Conservation (phyloP, 805 yeast genomes). For the Hanseniaspora vineae region DNA sequence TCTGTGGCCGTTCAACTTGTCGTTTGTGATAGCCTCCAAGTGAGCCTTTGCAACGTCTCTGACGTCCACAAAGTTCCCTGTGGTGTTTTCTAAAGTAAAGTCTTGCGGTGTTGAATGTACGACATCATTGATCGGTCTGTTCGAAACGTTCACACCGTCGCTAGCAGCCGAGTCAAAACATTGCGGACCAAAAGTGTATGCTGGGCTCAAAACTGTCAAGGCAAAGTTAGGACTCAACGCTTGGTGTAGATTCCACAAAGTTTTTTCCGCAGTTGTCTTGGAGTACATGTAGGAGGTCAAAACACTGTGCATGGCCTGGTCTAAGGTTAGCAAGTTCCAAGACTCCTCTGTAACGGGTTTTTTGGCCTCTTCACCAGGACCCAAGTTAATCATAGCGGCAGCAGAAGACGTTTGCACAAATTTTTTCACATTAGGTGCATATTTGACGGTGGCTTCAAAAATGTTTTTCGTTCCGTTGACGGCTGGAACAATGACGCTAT, state of each 20-base stretch:
- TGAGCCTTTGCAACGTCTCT: neutral
- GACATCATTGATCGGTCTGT: conserved; percentile 20
- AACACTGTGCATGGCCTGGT: no score
- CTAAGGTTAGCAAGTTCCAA: conserved; percentile 28
- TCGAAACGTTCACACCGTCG: conserved; percentile 26
- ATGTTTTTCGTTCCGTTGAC: conserved; percentile 40
- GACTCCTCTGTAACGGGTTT: conserved; percentile 22
- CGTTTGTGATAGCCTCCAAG: neutral
- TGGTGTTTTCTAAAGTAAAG: no score
- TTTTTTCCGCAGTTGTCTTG: conserved; percentile 37
- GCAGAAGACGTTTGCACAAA: conserved; percentile 48
- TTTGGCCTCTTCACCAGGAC: no score
- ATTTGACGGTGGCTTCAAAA: conserved; percentile 30
- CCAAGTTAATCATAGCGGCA: conserved; percentile 33
- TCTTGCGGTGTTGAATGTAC: no score
- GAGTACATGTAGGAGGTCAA: no score
- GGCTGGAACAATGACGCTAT: conserved; percentile 42
- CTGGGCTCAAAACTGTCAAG: conserved; percentile 27
- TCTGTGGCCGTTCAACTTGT: conserved; percentile 10
- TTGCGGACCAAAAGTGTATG: conserved; percentile 33
- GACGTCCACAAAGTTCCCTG: conserved; percentile 9
- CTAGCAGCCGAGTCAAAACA: conserved; percentile 23
- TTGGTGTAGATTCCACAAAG: conserved; percentile 32
- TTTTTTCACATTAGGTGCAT: conserved; percentile 32
- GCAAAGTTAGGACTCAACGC: conserved; percentile 23